Base-by-base conservation (phyloP, 192 early-diverging fungal species). In the Backusella psychrophila region DNA sequence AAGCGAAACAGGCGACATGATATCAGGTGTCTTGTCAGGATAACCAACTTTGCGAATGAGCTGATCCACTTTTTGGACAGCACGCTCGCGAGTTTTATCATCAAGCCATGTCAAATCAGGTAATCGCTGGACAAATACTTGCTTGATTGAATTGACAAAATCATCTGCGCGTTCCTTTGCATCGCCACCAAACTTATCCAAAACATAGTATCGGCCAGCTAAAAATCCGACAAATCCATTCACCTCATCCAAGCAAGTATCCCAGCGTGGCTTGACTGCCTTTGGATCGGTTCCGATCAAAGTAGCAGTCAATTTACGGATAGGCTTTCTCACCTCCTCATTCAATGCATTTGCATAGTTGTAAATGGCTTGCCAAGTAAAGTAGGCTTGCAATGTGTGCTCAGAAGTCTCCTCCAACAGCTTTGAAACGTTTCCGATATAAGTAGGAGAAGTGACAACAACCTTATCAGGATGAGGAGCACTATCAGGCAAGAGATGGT, bases 1-100 rank as follows among this genome's bases (percentile, higher is more conserved):
- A 3, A 89, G 69, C 1, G 85, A 86, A 14, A 83, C 74, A 11
- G 83, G 71, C 12, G 81, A 81, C 49, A 74, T 77, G 9, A 83
- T 76, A 39, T 88, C 68, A 34, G 85, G 85, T 8, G 56, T 73
- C 15, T 67, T 38, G 12, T 75, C 76, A 15, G 88, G 84, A 65
- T 78, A 87, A 5, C 88, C 88, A n/a, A 88, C 72, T 72, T 88
- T 88, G 35, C 77, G 77, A 4, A 78, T 75, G 31, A 89, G 76
- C 15, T 84, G 75, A 72, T 74, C 31, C 59, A 83, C 82, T 72
- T 83, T 88, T 36, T 84, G 71, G 17, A 81, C 70, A 1, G 87
- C 87, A 2, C 49, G 69, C 21, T 81, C 70, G 19, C 83, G 75
- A 11, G 87, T 89, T 1, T n/a, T 70, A 23, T 72, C 53, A 77